These are phyloP conservation scores for Colletotrichum tofieldiae DNA, from an alignment of 2,329 filamentous ascomycete genomes.

Conservation along the genomic window DNA sequence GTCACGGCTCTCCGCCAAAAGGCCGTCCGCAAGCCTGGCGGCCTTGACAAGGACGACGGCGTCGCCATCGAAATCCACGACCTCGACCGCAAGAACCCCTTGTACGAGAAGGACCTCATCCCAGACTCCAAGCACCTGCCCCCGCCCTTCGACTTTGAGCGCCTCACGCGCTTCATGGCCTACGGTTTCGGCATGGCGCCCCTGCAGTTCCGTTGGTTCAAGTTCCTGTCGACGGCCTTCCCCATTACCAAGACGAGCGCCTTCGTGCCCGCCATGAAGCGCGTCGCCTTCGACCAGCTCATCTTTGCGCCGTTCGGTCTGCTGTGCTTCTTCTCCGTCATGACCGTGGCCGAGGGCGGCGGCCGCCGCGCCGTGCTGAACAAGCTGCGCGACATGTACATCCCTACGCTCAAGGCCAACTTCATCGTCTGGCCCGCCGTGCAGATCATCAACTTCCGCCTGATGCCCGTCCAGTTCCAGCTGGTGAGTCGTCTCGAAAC, in stretches of 20 bases:
- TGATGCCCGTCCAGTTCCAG: constrained; percentile 96
- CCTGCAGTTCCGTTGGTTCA: constrained; percentile 96
- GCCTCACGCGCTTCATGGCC: constrained; percentile 94
- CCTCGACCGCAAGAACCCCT: constrained; percentile 84
- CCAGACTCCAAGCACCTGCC: constrained; percentile 75
- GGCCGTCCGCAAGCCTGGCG: constrained; percentile 74
- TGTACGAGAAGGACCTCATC: constrained; percentile 76
- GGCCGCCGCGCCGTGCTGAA: constrained; percentile 82
- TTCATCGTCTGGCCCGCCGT: constrained; percentile 96
- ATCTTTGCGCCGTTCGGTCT: constrained; percentile 93
- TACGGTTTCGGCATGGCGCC: constrained; percentile 98
- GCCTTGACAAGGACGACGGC: constrained; percentile 75
- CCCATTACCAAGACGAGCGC: constrained; percentile 85
- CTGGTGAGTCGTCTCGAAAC: constrained; percentile 77
- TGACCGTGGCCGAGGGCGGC: constrained; percentile 96
- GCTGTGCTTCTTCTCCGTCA: constrained; percentile 91
- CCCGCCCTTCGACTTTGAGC: constrained; percentile 95
- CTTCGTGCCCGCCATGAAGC: constrained; percentile 85
- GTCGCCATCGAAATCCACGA: constrained; percentile 92
- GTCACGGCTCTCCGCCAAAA: constrained; percentile 86
- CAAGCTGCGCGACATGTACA: constrained; percentile 94
- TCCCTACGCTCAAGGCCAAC: constrained; percentile 96
- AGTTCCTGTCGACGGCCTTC: constrained; percentile 85
- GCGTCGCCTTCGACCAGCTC: constrained; percentile 92
- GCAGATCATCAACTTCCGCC: constrained; percentile 95